Evolutionary conservation across 192 early-diverging fungal genomes (phyloP).

Genomic region (Chytriomyces sp.): DNA sequence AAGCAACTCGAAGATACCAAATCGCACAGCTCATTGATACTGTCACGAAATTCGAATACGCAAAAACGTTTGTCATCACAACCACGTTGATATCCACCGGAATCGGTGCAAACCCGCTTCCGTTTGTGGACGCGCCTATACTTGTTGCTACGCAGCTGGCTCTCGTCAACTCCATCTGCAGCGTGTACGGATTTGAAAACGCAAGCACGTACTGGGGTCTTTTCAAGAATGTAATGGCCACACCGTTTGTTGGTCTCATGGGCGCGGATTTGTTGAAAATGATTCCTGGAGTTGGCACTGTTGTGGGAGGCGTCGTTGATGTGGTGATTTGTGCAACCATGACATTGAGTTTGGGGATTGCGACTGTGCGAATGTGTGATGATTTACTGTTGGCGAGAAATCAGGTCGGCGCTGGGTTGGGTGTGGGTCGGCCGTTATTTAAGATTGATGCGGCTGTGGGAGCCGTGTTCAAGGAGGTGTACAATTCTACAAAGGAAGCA

Average conservation of each 20-base stretch:
- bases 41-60: conserved; percentile 11
- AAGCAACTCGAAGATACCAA: conserved; percentile 14
- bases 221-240: conserved; percentile 22
- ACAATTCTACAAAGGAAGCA: conserved; percentile 6
- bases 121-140: conserved; percentile 21
- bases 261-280: conserved; percentile 27
- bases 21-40: conserved; percentile 27
- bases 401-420: neutral
- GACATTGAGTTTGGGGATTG: conserved; percentile 21
- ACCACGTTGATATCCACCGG: conserved; percentile 13
- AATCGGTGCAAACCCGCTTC: conserved; percentile 27
- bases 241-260: conserved; percentile 12
- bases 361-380: conserved; percentile 9
- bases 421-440: conserved; percentile 8
- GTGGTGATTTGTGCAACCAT: conserved; percentile 27
- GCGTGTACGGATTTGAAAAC: conserved; percentile 17
- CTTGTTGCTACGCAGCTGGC: conserved; percentile 15
- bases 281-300: conserved; percentile 26
- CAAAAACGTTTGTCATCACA: conserved; percentile 26
- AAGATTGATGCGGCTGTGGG: conserved; percentile 5
- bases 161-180: neutral
- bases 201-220: conserved; percentile 16
- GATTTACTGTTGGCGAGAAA: neutral
- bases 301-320: conserved; percentile 20
- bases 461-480: conserved; percentile 25